phyloP scores from a whole-genome alignment of 305 asterid genomes.

The Fraxinus velutina region DNA sequence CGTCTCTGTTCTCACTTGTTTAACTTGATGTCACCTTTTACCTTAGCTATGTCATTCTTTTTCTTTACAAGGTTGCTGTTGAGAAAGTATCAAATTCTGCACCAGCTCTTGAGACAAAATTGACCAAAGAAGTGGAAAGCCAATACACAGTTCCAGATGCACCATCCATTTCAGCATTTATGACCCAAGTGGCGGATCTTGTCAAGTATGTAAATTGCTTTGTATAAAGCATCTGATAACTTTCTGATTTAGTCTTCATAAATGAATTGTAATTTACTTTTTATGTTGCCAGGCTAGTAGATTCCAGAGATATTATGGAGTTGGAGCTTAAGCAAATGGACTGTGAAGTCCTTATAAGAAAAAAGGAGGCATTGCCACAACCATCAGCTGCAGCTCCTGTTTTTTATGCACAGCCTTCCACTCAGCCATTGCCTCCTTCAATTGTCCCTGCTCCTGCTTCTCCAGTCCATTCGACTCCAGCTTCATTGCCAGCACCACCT shows the following conservation, averaged over 20 bases:
- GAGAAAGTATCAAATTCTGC: constrained; percentile 30
- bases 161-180: constrained; percentile 34
- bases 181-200: constrained; percentile 40
- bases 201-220: constrained; percentile 36
- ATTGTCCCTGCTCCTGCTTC: constrained; percentile 30
- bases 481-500: constrained; percentile 24
- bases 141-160: constrained; percentile 32
- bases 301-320: constrained; percentile 50
- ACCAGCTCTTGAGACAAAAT: not conserved
- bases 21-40: not conserved
- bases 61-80: constrained; percentile 30
- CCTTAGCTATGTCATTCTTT: constrained; percentile 9
- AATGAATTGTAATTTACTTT: constrained; percentile 5
- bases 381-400: constrained; percentile 32
- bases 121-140: constrained; percentile 4
- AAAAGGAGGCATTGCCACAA: constrained; percentile 48
- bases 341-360: constrained; percentile 45
- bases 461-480: constrained; percentile 33
- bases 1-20: not conserved
- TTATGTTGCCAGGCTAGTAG: constrained; percentile 41
- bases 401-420: constrained; percentile 14
- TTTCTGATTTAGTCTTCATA: not conserved
- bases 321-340: constrained; percentile 49
- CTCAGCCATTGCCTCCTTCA: constrained; percentile 32
- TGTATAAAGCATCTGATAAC: constrained; percentile 10